These are phyloP conservation scores for Cyberlindnera mississippiensis DNA, from an alignment of 805 yeast species.

Conservation along the genomic window DNA sequence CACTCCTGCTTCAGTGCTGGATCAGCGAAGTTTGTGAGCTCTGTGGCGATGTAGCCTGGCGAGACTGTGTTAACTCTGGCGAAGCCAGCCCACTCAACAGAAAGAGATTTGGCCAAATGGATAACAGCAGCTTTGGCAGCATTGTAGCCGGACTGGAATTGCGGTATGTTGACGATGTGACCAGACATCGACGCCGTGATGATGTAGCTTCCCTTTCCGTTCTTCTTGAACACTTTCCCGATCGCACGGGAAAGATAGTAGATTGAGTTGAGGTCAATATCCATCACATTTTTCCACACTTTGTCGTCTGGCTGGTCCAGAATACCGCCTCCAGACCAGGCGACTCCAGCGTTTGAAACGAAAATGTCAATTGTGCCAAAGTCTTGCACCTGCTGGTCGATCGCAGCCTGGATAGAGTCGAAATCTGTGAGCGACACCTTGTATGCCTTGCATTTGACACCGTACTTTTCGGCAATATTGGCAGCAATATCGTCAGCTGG, in stretches of 20 bases:
- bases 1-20: constrained; percentile 42
- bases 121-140: constrained; percentile 83
- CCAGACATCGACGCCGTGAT: constrained; percentile 91
- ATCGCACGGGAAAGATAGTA: constrained; percentile 75
- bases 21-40: constrained; percentile 50
- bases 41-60: constrained; percentile 83
- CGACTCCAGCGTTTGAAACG: constrained; percentile 88
- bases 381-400: constrained; percentile 48
- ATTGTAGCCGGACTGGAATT: constrained; percentile 81
- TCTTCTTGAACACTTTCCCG: constrained; percentile 69
- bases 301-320: constrained; percentile 40
- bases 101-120: constrained; percentile 72
- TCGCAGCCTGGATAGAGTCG: constrained; percentile 26
- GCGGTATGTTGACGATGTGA: constrained; percentile 83
- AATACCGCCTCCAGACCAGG: constrained; percentile 69
- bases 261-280: constrained; percentile 74
- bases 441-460: constrained; percentile 61
- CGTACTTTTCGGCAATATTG: constrained; percentile 56
- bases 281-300: constrained; percentile 70
- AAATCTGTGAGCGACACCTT: constrained; percentile 32
- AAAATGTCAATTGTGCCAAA: constrained; percentile 75
- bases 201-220: constrained; percentile 74
- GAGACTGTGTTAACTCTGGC: constrained; percentile 83
- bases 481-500: constrained; percentile 37
- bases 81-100: constrained; percentile 83